A percentile compares a stretch with the other conserved stretches of the same genome.
Evolutionary conservation across 2,329 filamentous ascomycete genomes (phyloP).

Genomic region (Sclerotinia glacialis): DNA sequence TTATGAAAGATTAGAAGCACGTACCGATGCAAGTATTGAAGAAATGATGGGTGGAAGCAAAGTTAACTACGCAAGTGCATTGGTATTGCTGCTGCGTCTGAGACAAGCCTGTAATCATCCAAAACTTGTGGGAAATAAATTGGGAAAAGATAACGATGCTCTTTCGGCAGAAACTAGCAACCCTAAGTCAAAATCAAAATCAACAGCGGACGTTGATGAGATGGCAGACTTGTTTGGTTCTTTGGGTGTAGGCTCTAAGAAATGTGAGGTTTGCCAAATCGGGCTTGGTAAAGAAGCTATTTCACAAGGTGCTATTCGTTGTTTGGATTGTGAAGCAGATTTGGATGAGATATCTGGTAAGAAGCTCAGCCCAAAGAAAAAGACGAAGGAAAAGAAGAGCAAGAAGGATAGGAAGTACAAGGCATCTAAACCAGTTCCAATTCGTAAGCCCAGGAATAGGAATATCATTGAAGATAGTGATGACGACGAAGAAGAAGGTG

Average conservation of each 20-base stretch:
- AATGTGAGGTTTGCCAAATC: slow-evolving; percentile 39
- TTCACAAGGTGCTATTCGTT: slow-evolving; percentile 54
- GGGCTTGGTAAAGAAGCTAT: slow-evolving; percentile 36
- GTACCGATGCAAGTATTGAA: slow-evolving; percentile 82
- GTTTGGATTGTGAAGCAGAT: slow-evolving; percentile 72
- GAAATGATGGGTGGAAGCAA: slow-evolving; percentile 80
- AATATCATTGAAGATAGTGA: slow-evolving; percentile 64
- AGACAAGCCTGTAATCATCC: slow-evolving; percentile 95
- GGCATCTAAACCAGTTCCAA: slow-evolving; percentile 32
- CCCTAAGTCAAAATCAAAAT: slow-evolving; percentile 42
- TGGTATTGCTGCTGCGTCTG: slow-evolving; percentile 85
- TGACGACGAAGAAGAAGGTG: slow-evolving; percentile 62
- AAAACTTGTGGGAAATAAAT: slow-evolving; percentile 77
- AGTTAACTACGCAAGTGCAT: slow-evolving; percentile 87
- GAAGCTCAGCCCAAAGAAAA: slow-evolving; percentile 43
- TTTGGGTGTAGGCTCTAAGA: slow-evolving; percentile 53
- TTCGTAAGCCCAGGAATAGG: slow-evolving; percentile 51
- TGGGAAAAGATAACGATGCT: slow-evolving; percentile 85
- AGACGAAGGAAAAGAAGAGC: slow-evolving; percentile 42
- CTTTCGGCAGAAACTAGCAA: slow-evolving; percentile 60
- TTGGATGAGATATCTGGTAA: slow-evolving; percentile 58
- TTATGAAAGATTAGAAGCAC: slow-evolving; percentile 77
- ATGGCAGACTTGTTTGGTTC: slow-evolving; percentile 84
- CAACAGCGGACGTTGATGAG: slow-evolving; percentile 64
- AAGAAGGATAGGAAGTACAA: slow-evolving; percentile 36